Evolutionary conservation across 2,329 filamentous ascomycete genomes (phyloP), one percentile per base, ranked within the genome.

Genomic region (Salinomyces thailandicus): DNA sequence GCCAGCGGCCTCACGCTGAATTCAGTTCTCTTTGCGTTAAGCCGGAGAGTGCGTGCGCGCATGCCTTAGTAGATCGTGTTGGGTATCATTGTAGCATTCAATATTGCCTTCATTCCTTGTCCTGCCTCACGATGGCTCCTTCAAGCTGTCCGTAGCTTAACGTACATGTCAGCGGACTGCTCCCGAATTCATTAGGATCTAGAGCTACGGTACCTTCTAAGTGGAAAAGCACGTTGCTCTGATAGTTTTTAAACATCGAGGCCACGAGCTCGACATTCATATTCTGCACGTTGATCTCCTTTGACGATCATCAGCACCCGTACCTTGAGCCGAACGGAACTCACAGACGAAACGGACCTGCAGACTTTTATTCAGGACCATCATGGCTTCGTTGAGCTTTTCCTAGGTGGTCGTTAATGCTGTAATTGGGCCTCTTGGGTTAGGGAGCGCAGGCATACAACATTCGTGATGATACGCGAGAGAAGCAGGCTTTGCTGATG

Each of bases 161-260:
- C 19, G 19, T 13, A 35, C 39, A 41, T 30, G n/a, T 6, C 15
- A 18, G 12, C 5, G 16, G 13, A 12, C 5, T 8, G n/a, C 3
- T n/a, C 14, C 14, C 27, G 14, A 18, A 5, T 27, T 16, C 17
- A 18, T 22, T 7, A 11, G 14, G 18, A 27, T 5, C 9, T 26
- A 22, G 12, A 17, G 18, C 18, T 16, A 4, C 9, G 38, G 18
- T 37, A 93, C 91, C 91, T 77, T 96, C 91, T 5, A 98, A 72
- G 53, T 98, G 91, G 60, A 98, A 96, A 5, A 96, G 67, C 11
- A 96, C 89, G 52, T 96, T 98, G 8, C 86, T 94, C 61, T 95
- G 87, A 60, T 98, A 98, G 64, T 96, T 98, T 68, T 96, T 95
- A 71, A 96, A 98, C 91, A 98, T 98, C 58, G 96, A 89, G 1